Evolutionary conservation across 129 eudicot species (phyloP), one percentile per base, ranked within the genome.

Genomic region (Cynara cardunculus): DNA sequence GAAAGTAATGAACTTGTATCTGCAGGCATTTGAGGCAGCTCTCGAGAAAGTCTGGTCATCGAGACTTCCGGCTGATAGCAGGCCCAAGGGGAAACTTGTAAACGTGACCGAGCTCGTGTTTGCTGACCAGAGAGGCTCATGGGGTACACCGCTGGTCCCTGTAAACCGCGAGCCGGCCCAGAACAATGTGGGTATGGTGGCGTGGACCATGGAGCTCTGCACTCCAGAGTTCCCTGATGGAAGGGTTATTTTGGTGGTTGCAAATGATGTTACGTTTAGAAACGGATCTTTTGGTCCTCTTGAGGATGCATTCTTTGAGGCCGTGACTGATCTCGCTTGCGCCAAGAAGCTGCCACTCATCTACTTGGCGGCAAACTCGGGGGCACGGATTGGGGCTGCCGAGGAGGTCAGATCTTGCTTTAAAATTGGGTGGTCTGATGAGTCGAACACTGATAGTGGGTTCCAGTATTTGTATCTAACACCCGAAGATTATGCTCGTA

Each of bases 221-320:
- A 96, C 99, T n/a, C 99, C 99, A 0, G 99, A 96, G 77, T 96
- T 96, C 72, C 99, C 99, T 65, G 34, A 86, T 7, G 99, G 99
- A 75, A 81, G 99, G 77, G 83, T 84, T 7, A 93, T 96, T 59
- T 46, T 96, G 71, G 85, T 92, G 24, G 92, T 96, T n/a, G 90
- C 98, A 25, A 96, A 96, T 53, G 99, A 96, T n/a, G 98, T 96
- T 22, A 96, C 99, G 2, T 89, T 89, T 78, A 91, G 84, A 87
- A 94, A 92, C 34, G 99, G 99, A 78, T 96, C 99, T 41, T 96
- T 96, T 64, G 99, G 99, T 24, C 99, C 99, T 5, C 82, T 87
- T 68, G 99, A 96, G 72, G 99, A 96, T 76, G 95, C 99, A 0
- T 96, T 92, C 73, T 96, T 96, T 74, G 92, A 89, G 82, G 99